Conservation (phyloP, 805 yeast species). For the Blastobotrys chiropterorum region DNA sequence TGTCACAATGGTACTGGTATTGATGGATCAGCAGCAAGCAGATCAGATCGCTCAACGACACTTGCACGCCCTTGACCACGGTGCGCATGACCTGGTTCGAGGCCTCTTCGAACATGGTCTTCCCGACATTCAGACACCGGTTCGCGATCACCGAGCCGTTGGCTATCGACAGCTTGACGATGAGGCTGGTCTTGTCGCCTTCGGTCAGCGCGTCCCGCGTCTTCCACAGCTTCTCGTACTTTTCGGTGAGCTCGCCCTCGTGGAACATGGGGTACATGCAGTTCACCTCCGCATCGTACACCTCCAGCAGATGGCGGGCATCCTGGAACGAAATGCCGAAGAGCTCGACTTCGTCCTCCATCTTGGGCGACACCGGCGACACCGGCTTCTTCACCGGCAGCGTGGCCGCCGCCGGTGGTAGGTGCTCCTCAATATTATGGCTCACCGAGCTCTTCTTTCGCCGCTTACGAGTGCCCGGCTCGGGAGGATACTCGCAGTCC, state of each 20-base stretch:
- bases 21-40: conserved; percentile 20
- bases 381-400: background rate
- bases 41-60: conserved; percentile 13
- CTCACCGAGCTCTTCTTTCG: background rate
- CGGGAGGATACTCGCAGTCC: conserved; percentile 17
- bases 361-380: background rate
- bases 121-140: conserved; percentile 11
- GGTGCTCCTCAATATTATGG: too few species aligned
- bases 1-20: conserved; percentile 22
- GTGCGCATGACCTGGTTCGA: conserved; percentile 12
- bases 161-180: conserved; percentile 15
- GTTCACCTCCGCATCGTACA: conserved; percentile 22
- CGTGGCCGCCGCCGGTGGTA: too few species aligned
- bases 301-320: conserved; percentile 13
- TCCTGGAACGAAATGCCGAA: conserved; percentile 11
- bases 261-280: conserved; percentile 24
- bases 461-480: background rate
- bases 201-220: background rate
- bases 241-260: conserved; percentile 15
- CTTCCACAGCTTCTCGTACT: conserved; percentile 9
- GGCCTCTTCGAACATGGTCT: conserved; percentile 17
- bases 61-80: conserved; percentile 10
- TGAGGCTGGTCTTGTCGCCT: conserved; percentile 8
- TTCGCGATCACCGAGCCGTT: conserved; percentile 18
- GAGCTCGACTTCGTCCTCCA: background rate